Evolutionary conservation across 441 rosid species (phyloP).

Genomic region (Aquilaria agallochum): DNA sequence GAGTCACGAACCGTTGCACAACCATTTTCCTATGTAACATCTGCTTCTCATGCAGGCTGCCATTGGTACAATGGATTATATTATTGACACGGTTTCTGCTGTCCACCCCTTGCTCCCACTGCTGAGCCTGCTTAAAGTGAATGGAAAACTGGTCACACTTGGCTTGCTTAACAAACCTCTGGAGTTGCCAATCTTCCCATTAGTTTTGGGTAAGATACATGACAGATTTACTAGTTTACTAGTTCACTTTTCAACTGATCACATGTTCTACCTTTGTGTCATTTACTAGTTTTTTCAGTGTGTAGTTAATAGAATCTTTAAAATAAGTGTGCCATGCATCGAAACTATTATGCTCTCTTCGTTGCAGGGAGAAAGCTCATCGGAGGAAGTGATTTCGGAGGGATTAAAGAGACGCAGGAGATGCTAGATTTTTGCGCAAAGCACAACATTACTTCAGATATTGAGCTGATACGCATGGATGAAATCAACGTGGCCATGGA

Average conservation of each 20-base stretch:
- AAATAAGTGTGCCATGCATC: no score
- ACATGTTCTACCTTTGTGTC: no score
- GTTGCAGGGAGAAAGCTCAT: constrained; percentile 59
- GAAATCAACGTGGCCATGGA: constrained; percentile 68
- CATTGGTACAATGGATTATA: constrained; percentile 64
- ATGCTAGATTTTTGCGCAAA: constrained; percentile 83
- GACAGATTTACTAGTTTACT: no score
- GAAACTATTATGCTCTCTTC: no score
- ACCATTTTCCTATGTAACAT: no score
- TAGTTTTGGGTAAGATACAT: constrained; percentile 50
- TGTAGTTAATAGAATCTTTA: no score
- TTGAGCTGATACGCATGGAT: constrained; percentile 66
- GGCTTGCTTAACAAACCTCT: constrained; percentile 80
- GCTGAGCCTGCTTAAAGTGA: constrained; percentile 57
- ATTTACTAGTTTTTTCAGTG: no score
- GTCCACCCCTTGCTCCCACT: constrained; percentile 61
- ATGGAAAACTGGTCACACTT: constrained; percentile 65
- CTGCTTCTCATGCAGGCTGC: constrained; percentile 40
- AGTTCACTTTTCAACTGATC: no score
- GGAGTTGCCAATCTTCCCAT: constrained; percentile 64
- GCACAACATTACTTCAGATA: constrained; percentile 62
- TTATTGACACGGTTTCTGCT: constrained; percentile 81
- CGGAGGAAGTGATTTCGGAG: constrained; percentile 76
- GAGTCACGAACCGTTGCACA: no score
- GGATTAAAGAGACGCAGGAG: constrained; percentile 83